Conservation (phyloP, 2,329 filamentous ascomycete genomes). For the Curvularia sp. region DNA sequence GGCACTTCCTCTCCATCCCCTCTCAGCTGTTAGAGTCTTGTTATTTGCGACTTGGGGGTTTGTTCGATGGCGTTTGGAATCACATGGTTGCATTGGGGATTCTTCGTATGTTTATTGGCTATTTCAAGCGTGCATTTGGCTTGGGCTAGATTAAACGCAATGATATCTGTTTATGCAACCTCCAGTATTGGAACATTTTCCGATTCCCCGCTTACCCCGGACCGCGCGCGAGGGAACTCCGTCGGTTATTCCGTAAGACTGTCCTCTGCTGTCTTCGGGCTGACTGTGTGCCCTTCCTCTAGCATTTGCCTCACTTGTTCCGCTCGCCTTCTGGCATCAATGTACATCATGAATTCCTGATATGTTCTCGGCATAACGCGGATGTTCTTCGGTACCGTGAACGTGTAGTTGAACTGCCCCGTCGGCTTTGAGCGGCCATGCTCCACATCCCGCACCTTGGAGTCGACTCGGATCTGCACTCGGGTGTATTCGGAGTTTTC, state of each 20-base stretch:
- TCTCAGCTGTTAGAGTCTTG: neutral
- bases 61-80: slow-evolving; percentile 5
- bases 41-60: neutral
- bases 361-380: slow-evolving; percentile 71
- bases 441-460: slow-evolving; percentile 74
- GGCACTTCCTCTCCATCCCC: neutral
- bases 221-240: neutral
- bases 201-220: neutral
- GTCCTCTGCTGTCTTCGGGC: slow-evolving; percentile 42
- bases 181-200: neutral
- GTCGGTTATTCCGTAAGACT: slow-evolving; percentile 46
- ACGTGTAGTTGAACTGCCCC: slow-evolving; percentile 79
- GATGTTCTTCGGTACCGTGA: slow-evolving; percentile 68
- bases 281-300: slow-evolving; percentile 38
- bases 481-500: slow-evolving; percentile 60
- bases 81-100: neutral
- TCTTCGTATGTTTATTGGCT: neutral
- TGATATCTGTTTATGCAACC: neutral
- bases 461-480: slow-evolving; percentile 74
- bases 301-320: slow-evolving; percentile 55
- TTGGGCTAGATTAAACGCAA: neutral
- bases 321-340: slow-evolving; percentile 65
- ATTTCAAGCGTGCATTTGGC: slow-evolving; percentile 1
- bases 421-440: slow-evolving; percentile 72
- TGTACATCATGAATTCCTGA: slow-evolving; percentile 69